phyloP scores from a whole-genome alignment of 805 yeast species.

The Spathaspora boniae region DNA sequence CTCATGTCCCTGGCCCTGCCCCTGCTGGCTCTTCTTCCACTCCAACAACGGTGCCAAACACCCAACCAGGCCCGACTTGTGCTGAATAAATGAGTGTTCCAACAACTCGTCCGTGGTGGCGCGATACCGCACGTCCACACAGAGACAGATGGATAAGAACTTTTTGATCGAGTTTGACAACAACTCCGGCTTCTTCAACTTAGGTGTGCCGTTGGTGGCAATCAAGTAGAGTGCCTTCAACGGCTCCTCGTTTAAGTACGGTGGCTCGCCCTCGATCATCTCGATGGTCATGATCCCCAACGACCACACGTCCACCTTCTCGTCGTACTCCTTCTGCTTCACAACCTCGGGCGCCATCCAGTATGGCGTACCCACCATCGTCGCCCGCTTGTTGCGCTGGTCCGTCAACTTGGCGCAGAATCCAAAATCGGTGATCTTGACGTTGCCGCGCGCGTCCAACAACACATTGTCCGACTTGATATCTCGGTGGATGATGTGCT shows the following conservation, averaged over 20 bases:
- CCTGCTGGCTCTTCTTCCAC: constrained; percentile 42
- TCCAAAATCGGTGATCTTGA: constrained; percentile 46
- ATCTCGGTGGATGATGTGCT: constrained; percentile 79
- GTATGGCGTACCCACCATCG: constrained; percentile 86
- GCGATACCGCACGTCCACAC: constrained; percentile 90
- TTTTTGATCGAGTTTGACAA: constrained; percentile 75
- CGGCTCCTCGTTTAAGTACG: constrained; percentile 77
- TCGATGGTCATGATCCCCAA: constrained; percentile 83
- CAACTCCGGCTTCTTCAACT: constrained; percentile 62
- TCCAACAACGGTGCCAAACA: constrained; percentile 60
- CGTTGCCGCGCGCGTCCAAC: constrained; percentile 41
- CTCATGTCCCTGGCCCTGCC: constrained; percentile 6
- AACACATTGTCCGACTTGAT: constrained; percentile 46
- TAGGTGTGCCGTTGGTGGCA: constrained; percentile 80
- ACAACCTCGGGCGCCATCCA: constrained; percentile 93
- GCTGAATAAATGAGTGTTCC: constrained; percentile 66
- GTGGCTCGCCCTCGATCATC: constrained; percentile 86
- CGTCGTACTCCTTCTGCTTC: constrained; percentile 74
- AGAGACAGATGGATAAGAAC: constrained; percentile 84
- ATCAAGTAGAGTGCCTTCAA: constrained; percentile 71
- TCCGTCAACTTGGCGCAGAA: constrained; percentile 73
- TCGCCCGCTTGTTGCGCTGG: constrained; percentile 67
- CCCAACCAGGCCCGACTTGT: constrained; percentile 55
- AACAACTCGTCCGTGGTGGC: constrained; percentile 88
- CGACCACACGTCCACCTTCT: constrained; percentile 81